Percentiles rank a stretch among this genome's conserved stretches.
phyloP scores from a whole-genome alignment of 1,284 basidiomycete genomes.

The Hymenochaete sp. region DNA sequence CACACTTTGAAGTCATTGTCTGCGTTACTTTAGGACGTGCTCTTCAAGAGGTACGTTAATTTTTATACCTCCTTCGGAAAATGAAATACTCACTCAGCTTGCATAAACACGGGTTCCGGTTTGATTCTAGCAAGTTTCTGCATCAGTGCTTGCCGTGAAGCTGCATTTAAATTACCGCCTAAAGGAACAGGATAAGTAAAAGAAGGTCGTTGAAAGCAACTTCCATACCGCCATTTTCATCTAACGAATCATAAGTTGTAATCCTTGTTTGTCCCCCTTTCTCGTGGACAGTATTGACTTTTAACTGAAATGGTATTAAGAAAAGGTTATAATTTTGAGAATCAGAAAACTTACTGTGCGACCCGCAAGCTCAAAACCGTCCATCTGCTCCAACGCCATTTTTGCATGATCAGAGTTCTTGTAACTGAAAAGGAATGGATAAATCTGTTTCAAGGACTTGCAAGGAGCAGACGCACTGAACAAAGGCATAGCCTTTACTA shows the following conservation, averaged over 20 bases:
- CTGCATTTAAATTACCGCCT: conserved; percentile 92
- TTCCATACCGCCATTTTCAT: conserved; percentile 68
- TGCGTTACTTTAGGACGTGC: conserved; percentile 64
- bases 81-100: conserved; percentile 44
- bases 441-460: conserved; percentile 8
- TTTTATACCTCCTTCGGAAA: conserved; percentile 7
- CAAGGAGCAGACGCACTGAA: conserved; percentile 58
- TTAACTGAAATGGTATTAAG: conserved; percentile 44
- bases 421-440: conserved; percentile 45
- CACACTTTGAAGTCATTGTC: conserved; percentile 74
- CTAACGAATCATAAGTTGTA: conserved; percentile 70
- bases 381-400: conserved; percentile 97
- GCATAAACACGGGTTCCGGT: conserved; percentile 44
- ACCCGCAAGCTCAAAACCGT: conserved; percentile 94
- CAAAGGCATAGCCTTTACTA: conserved; percentile 97
- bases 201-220: not conserved
- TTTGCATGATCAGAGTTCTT: conserved; percentile 85
- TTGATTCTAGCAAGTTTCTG: conserved; percentile 96
- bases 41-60: conserved; percentile 29
- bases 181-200: conserved; percentile 6
- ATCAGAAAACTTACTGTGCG: conserved; percentile 55
- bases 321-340: conserved; percentile 2
- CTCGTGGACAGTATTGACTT: conserved; percentile 87
- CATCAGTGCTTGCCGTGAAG: conserved; percentile 95
- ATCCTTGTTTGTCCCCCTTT: conserved; percentile 64